phyloP scores from a whole-genome alignment of 768 basidiomycete species.

The Tephrocybe sp. region DNA sequence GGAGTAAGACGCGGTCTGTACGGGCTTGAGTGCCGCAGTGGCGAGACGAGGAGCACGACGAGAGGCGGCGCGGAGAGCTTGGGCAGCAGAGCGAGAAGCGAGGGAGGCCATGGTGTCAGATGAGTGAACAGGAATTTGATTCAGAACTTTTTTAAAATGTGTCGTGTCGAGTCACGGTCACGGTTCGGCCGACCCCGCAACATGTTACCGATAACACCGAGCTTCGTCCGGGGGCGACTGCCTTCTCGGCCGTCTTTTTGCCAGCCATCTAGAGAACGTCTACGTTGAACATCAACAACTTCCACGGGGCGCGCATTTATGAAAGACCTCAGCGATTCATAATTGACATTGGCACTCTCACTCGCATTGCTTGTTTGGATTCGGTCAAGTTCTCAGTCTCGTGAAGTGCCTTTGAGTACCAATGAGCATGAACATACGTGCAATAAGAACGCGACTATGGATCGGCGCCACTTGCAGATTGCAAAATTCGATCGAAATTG shows the following conservation, averaged over 20 bases:
- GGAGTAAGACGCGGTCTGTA: slow-evolving; percentile 66
- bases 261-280: too few species aligned
- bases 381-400: too few species aligned
- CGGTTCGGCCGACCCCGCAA: slow-evolving; percentile 23
- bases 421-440: too few species aligned
- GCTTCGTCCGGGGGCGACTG: neutral
- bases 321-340: too few species aligned
- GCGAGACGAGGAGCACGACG: slow-evolving; percentile 62
- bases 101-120: slow-evolving; percentile 67
- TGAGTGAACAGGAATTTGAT: slow-evolving; percentile 12
- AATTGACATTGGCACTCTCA: too few species aligned
- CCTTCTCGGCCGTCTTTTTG: neutral
- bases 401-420: too few species aligned
- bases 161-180: slow-evolving; percentile 5
- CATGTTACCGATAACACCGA: slow-evolving; percentile 24
- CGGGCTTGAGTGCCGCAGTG: slow-evolving; percentile 37
- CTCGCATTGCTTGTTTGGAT: too few species aligned
- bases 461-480: too few species aligned
- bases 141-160: slow-evolving; percentile 18
- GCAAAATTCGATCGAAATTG: too few species aligned
- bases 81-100: slow-evolving; percentile 61
- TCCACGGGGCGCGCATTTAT: too few species aligned
- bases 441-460: too few species aligned
- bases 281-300: too few species aligned
- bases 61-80: slow-evolving; percentile 62